Evolutionary conservation across 768 basidiomycete species (phyloP), one percentile per base, ranked within the genome.

Genomic region (Russula ochroleuca): DNA sequence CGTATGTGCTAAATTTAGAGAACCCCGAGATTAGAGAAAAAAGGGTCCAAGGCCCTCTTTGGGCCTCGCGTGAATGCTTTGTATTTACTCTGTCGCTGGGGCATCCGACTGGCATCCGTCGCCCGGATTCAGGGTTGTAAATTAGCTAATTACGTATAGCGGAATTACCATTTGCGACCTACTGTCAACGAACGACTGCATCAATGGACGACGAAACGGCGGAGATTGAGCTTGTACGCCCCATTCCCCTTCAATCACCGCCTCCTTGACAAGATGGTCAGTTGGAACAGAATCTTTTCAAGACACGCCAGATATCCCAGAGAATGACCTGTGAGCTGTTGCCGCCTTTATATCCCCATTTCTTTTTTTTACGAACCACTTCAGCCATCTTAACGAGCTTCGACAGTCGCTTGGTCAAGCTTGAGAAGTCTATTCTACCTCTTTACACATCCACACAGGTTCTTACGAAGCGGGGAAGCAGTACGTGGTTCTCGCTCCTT

Each of bases 231-330:
- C 64, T 65, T 28, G 64, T 65, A 57, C 23, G 65, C 33, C 23
- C 57, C 57, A 3, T n/a, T 37, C 45, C 37, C 14, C 28, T 37
- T 21, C n/a, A 47, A 38, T n/a, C 6, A 3, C 45, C 28, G 3
- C 21, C 40, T 14, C 47, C 38, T 54, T 60, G 47, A 59, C 53
- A 59, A 41, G 21, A 8, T 45, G 51, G 21, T 23, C 50, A 91
- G 91, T 81, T 94, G 11, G 90, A 94, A 75, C 92, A 93, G 74
- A 92, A 93, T 71, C 78, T 94, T 48, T 85, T 88, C 73, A 93
- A 92, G 75, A 93, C 91, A 0, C 83, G 83, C 23, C 90, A 90
- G 70, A 88, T 91, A 64, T 92, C 91, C 1, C 87, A 88, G 70
- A 80, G 89, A 56, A 93, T 94, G 91, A 92, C 84, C 64, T 83